Evolutionary conservation across 306 rosid species (phyloP).

Genomic region (Vicia sativa): DNA sequence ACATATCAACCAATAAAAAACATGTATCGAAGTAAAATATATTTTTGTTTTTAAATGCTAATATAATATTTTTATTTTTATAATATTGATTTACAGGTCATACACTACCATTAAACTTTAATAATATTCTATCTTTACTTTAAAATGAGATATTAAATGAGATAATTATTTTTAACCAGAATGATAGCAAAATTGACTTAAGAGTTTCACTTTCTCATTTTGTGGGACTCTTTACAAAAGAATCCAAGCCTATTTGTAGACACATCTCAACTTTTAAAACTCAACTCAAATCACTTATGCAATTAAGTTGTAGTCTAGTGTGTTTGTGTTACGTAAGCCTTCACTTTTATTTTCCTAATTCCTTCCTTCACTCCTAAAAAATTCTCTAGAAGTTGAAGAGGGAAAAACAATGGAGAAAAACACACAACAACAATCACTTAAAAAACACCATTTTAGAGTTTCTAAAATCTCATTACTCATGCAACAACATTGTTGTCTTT

Average conservation of each 20-base stretch:
- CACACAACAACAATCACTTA: background rate
- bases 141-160: no score
- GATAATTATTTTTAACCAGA: no score
- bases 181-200: background rate
- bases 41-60: no score
- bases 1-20: no score
- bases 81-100: no score
- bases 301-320: background rate
- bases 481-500: slow-evolving; percentile 42
- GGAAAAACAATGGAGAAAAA: slow-evolving; percentile 42
- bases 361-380: slow-evolving; percentile 58
- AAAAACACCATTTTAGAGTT: slow-evolving; percentile 30
- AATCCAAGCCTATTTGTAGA: slow-evolving; percentile 33
- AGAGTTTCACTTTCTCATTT: slow-evolving; percentile 37
- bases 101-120: no score
- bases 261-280: slow-evolving; percentile 38
- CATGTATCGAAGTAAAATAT: no score
- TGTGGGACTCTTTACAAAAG: slow-evolving; percentile 48
- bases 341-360: slow-evolving; percentile 30
- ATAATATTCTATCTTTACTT: no score
- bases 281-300: slow-evolving; percentile 38
- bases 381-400: slow-evolving; percentile 54
- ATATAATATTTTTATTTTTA: no score
- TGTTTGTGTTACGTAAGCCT: background rate
- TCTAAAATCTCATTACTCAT: slow-evolving; percentile 19